Evolutionary conservation across 2,329 filamentous ascomycete genomes (phyloP), one percentile per base, ranked within the genome.

Genomic region (Aureobasidium subglaciale): DNA sequence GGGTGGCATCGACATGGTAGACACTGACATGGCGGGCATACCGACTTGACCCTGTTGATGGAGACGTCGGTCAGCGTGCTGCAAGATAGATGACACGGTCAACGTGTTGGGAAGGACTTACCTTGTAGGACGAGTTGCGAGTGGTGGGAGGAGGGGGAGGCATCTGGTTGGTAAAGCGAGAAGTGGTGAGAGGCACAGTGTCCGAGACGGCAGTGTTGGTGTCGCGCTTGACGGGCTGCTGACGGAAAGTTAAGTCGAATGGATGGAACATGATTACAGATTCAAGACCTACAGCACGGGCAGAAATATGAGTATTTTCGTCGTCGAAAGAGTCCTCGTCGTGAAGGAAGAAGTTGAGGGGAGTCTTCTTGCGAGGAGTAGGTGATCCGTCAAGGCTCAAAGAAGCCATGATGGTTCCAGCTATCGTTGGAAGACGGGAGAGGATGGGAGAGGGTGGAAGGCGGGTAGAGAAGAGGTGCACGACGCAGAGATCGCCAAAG

Each of bases 311-410:
- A 45, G 50, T 24, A 11, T 42, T 42, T 20, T 45, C 53, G 41
- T 55, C 41, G 32, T 55, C 52, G 22, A 43, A 35, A 22, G 24
- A 30, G 20, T 46, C 48, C 22, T 55, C 53, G 25, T 53, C n/a
- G 41, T 37, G 43, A 22, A 58, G 32, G 11, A 56, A 30, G 49
- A 68, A 68, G 56, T 65, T 64, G 40, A 59, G 34, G 27, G 61
- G 42, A 38, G 62, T 62, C 58, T 41, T 58, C 59, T 73, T 73
- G 63, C 70, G 70, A 27, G 70, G 71, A 32, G 70, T 71, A 27
- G 71, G 70, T 49, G 71, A 73, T 24, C 70, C 70, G 60, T 71
- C 68, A 56, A 68, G 38, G 32, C 45, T 48, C 45, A 38, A 29
- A 20, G 55, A 68, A 59, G 70, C 67, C 60, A 72, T 70, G 56